These are phyloP conservation scores for Tanacetum coccineum DNA, from an alignment of 129 eudicot species.

Conservation along the genomic window DNA sequence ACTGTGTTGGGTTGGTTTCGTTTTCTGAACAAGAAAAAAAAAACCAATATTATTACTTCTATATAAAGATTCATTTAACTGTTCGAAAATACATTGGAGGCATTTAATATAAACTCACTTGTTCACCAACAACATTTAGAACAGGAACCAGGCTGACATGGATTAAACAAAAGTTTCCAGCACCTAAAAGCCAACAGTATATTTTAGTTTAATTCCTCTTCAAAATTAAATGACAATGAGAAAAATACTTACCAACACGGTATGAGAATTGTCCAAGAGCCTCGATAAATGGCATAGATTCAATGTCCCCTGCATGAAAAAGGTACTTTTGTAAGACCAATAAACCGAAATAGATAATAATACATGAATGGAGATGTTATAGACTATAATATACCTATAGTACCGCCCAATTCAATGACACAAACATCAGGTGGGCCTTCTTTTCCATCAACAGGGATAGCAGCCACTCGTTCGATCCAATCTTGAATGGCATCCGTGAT, in stretches of 20 bases:
- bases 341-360: background rate
- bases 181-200: conserved; percentile 24
- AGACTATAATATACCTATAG: conserved; percentile 20
- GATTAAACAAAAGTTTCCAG: conserved; percentile 51
- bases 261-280: conserved; percentile 53
- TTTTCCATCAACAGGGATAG: conserved; percentile 41
- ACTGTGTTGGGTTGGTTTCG: conserved; percentile 99
- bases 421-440: conserved; percentile 41
- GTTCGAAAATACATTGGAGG: background rate
- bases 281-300: conserved; percentile 51
- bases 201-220: background rate
- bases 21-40: conserved; percentile 56
- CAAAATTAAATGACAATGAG: background rate
- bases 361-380: background rate
- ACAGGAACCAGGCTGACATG: conserved; percentile 59
- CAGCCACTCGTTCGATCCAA: conserved; percentile 38
- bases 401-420: conserved; percentile 38
- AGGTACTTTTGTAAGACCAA: background rate
- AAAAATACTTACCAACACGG: conserved; percentile 41
- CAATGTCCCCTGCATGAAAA: conserved; percentile 43
- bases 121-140: conserved; percentile 47
- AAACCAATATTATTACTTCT: background rate
- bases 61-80: background rate
- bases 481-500: conserved; percentile 40
- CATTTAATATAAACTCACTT: conserved; percentile 24